Evolutionary conservation across 1,284 basidiomycete species (phyloP).

Genomic region (Schizophyllum commune): DNA sequence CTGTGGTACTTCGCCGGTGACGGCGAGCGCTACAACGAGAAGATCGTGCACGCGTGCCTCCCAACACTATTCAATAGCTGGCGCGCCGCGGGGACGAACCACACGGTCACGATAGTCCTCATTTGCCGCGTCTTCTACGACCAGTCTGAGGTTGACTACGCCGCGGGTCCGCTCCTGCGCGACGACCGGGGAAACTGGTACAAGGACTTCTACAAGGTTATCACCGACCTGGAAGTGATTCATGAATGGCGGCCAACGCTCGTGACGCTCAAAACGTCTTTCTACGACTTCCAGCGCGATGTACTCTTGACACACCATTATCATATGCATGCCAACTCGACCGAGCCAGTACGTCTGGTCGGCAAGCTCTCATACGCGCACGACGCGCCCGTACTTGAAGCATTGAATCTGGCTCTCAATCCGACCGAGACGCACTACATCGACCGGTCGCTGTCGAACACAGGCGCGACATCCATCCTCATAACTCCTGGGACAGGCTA

Average conservation of each 20-base stretch:
- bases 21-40: constrained; percentile 93
- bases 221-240: constrained; percentile 87
- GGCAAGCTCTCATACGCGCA: constrained; percentile 83
- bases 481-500: constrained; percentile 94
- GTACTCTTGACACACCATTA: constrained; percentile 84
- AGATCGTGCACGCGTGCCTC: constrained; percentile 90
- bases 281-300: constrained; percentile 84
- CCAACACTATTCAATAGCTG: constrained; percentile 80
- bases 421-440: constrained; percentile 95
- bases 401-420: constrained; percentile 89
- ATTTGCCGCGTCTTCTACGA: constrained; percentile 95
- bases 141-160: constrained; percentile 70
- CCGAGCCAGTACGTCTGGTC: constrained; percentile 61
- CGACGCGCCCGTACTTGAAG: constrained; percentile 92
- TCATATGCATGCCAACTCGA: constrained; percentile 42
- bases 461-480: constrained; percentile 79
- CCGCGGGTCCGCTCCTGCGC: constrained; percentile 63
- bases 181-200: constrained; percentile 77
- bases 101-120: constrained; percentile 90
- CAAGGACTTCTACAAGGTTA: constrained; percentile 95
- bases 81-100: constrained; percentile 81
- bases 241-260: constrained; percentile 85
- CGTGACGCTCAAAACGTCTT: constrained; percentile 79
- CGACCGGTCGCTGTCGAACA: constrained; percentile 91
- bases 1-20: constrained; percentile 98